Conservation (phyloP, 179 eudicot species). For the Gypsophila paniculata region DNA sequence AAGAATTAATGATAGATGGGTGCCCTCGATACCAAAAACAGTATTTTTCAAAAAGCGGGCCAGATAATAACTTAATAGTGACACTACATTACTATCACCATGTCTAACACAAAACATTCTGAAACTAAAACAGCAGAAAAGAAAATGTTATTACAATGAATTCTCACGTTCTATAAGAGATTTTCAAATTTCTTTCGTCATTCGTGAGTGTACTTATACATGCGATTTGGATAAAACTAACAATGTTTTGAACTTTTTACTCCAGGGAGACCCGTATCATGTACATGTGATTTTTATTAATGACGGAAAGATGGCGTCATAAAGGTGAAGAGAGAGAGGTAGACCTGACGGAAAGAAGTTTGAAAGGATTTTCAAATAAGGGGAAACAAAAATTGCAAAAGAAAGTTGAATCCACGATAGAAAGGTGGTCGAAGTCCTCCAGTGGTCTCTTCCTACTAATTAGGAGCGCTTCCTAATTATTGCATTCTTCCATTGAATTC, state of each 20-base stretch:
- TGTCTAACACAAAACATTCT: background rate
- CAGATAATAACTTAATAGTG: background rate
- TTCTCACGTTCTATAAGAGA: background rate
- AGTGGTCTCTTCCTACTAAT: constrained; percentile 29
- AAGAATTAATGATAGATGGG: background rate
- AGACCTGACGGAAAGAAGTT: constrained; percentile 30
- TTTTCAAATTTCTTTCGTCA: background rate
- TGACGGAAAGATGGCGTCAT: background rate
- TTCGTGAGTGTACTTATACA: background rate
- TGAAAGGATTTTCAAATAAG: constrained; percentile 23
- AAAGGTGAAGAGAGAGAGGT: background rate
- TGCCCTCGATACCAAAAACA: background rate
- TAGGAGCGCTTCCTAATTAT: constrained; percentile 18
- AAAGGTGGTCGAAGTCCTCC: constrained; percentile 23
- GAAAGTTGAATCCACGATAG: constrained; percentile 24
- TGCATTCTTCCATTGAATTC: constrained; percentile 11
- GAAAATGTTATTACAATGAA: background rate
- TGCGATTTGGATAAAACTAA: background rate
- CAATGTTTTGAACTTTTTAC: background rate
- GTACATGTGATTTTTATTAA: background rate
- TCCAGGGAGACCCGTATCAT: background rate
- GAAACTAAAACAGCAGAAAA: background rate
- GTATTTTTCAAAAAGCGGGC: background rate
- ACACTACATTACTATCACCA: background rate
- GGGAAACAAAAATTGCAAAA: constrained; percentile 25